A percentile compares a stretch with the other conserved stretches of the same genome.
phyloP scores from a whole-genome alignment of 192 early-diverging fungal species.

The Coemansia sp. region DNA sequence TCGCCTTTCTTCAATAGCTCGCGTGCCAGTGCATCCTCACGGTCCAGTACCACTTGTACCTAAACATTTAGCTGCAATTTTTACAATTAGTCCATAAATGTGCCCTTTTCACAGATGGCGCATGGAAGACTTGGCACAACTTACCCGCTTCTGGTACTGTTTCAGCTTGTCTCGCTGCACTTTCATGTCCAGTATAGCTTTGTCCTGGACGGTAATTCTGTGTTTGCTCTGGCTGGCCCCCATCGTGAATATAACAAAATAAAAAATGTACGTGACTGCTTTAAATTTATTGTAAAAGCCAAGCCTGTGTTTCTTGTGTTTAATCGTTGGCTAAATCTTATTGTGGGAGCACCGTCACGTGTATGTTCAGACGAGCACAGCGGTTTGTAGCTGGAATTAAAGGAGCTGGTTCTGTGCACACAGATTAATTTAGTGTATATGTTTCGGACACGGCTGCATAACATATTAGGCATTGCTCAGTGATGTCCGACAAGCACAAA shows the following conservation, averaged over 20 bases:
- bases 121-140: slow-evolving; percentile 27
- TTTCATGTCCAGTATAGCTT: slow-evolving; percentile 93
- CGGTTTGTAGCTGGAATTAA: too few species aligned
- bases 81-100: not conserved
- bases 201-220: slow-evolving; percentile 85
- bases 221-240: slow-evolving; percentile 54
- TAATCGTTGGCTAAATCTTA: not conserved
- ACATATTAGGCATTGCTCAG: too few species aligned
- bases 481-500: too few species aligned
- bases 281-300: not conserved
- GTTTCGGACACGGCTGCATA: too few species aligned
- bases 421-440: too few species aligned
- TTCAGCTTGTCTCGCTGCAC: slow-evolving; percentile 92
- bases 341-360: slow-evolving; percentile 5
- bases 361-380: not conserved
- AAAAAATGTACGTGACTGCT: not conserved
- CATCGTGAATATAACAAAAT: slow-evolving; percentile 35
- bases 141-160: slow-evolving; percentile 83
- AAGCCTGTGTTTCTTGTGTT: not conserved
- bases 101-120: not conserved
- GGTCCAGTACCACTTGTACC: slow-evolving; percentile 78
- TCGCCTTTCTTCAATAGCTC: slow-evolving; percentile 70
- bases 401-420: too few species aligned
- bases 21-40: slow-evolving; percentile 79
- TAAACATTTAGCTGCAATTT: slow-evolving; percentile 19